Percentiles rank a stretch among this genome's conserved stretches.
Evolutionary conservation across 805 yeast genomes (phyloP).

Genomic region (Cyberlindnera samutprakarnensis): DNA sequence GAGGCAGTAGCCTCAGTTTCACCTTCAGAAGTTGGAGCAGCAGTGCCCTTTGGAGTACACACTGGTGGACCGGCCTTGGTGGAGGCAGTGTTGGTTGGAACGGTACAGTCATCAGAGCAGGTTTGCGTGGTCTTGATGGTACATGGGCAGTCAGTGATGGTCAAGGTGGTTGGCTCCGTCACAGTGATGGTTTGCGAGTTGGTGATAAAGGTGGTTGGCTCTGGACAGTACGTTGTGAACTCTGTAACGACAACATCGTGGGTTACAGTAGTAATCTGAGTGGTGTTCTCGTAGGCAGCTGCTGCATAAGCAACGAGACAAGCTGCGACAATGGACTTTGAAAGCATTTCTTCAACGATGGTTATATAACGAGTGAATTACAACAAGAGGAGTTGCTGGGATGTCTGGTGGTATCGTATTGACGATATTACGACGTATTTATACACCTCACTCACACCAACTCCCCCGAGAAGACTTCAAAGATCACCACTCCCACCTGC

Average conservation of each 20-base stretch:
- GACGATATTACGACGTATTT: too few relatives aligned
- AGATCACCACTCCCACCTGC: too few relatives aligned
- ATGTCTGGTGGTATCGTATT: too few relatives aligned
- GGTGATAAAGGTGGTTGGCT: conserved; percentile 55
- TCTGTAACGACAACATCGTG: conserved; percentile 23
- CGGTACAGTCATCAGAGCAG: not conserved
- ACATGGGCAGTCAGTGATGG: conserved; percentile 85
- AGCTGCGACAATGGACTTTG: too few relatives aligned
- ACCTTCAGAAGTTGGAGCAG: too few relatives aligned
- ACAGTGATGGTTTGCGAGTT: conserved; percentile 68
- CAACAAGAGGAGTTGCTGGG: too few relatives aligned
- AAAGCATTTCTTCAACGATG: too few relatives aligned
- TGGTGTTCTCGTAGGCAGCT: conserved; percentile 11
- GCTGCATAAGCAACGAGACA: conserved; percentile 9
- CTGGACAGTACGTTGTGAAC: conserved; percentile 80
- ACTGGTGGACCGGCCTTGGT: not conserved
- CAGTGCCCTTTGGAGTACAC: too few relatives aligned
- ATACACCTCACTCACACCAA: too few relatives aligned
- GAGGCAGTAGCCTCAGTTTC: too few relatives aligned
- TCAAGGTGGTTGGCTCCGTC: conserved; percentile 72
- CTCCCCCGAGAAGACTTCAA: too few relatives aligned
- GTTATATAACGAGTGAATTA: too few relatives aligned
- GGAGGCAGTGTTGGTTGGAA: not conserved
- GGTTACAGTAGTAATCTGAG: conserved; percentile 13
- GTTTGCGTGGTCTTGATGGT: conserved; percentile 35